phyloP scores from a whole-genome alignment of 768 basidiomycete species.

The Ephemerocybe angulata region DNA sequence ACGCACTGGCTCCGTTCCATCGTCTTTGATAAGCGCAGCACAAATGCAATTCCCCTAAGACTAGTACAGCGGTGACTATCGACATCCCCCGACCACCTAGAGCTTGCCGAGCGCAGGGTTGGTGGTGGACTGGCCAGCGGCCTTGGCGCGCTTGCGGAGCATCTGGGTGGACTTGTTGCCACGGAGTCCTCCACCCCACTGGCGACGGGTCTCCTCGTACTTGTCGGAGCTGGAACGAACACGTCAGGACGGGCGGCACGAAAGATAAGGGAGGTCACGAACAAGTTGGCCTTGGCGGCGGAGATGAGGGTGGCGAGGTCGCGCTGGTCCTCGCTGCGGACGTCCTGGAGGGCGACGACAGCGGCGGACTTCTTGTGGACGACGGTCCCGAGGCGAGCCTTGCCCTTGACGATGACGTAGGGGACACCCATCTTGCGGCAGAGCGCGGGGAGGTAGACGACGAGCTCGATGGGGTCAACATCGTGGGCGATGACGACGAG shows the following conservation, averaged over 20 bases:
- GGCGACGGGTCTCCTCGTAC: slow-evolving; percentile 86
- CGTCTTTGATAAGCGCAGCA: no score
- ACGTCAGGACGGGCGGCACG: slow-evolving; percentile 5
- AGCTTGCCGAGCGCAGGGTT: slow-evolving; percentile 62
- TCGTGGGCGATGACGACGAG: slow-evolving; percentile 82
- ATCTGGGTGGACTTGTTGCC: slow-evolving; percentile 93
- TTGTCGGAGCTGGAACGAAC: slow-evolving; percentile 66
- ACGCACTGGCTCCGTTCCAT: no score
- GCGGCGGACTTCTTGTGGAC: slow-evolving; percentile 99
- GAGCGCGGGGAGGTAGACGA: slow-evolving; percentile 95
- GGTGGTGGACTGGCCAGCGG: slow-evolving; percentile 64
- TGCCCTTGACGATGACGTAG: slow-evolving; percentile 97
- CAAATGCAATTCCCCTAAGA: no score
- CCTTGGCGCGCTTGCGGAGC: slow-evolving; percentile 93
- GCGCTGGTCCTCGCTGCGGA: slow-evolving; percentile 89
- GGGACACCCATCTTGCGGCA: slow-evolving; percentile 99
- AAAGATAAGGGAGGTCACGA: slow-evolving; percentile 30
- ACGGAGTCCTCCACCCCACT: slow-evolving; percentile 96
- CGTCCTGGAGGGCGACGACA: slow-evolving; percentile 88
- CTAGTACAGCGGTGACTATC: no score
- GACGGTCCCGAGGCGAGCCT: slow-evolving; percentile 95
- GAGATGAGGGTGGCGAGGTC: slow-evolving; percentile 90
- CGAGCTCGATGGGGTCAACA: slow-evolving; percentile 98
- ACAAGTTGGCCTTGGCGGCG: slow-evolving; percentile 98
- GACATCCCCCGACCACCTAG: no score